These are phyloP conservation scores for Mucor irregularis DNA, from an alignment of 371 early-diverging fungal genomes.

Conservation along the genomic window DNA sequence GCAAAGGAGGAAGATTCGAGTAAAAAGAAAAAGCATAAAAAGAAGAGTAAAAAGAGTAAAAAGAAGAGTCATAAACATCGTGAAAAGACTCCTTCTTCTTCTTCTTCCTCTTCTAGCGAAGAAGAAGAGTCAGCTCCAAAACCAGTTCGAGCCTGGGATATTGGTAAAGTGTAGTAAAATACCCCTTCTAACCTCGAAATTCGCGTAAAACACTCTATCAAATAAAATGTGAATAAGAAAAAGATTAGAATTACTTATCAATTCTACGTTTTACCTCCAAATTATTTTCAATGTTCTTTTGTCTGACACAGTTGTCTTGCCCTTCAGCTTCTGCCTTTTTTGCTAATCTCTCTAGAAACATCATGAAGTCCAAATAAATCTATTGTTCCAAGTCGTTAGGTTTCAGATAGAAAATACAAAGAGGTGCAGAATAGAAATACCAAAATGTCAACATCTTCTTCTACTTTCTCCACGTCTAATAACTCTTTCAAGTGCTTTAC, in stretches of 20 bases:
- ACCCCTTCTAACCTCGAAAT: slow-evolving; percentile 16
- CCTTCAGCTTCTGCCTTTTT: not conserved
- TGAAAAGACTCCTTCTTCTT: not conserved
- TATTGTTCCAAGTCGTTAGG: not conserved
- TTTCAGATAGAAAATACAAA: too few relatives aligned
- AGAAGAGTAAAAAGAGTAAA: slow-evolving; percentile 22
- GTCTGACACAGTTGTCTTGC: not conserved
- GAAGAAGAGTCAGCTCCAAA: not conserved
- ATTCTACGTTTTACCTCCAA: slow-evolving; percentile 7
- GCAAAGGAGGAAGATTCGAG: slow-evolving; percentile 18
- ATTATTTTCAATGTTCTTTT: not conserved
- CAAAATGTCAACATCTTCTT: not conserved
- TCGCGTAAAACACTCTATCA: slow-evolving; percentile 4
- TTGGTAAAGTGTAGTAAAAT: not conserved
- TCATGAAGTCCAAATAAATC: slow-evolving; percentile 6
- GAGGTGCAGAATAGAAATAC: not conserved
- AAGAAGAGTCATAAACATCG: slow-evolving; percentile 12
- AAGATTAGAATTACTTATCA: not conserved
- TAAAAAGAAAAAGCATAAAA: slow-evolving; percentile 20
- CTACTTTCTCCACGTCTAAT: not conserved
- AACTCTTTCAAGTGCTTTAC: not conserved
- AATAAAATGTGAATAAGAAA: not conserved
- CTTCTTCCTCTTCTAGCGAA: not conserved
- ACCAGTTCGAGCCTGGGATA: slow-evolving; percentile 10
- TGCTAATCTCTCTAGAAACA: slow-evolving; percentile 12